Conservation (phyloP, 331 rosid genomes). For the Erythrophleum ivorense region DNA sequence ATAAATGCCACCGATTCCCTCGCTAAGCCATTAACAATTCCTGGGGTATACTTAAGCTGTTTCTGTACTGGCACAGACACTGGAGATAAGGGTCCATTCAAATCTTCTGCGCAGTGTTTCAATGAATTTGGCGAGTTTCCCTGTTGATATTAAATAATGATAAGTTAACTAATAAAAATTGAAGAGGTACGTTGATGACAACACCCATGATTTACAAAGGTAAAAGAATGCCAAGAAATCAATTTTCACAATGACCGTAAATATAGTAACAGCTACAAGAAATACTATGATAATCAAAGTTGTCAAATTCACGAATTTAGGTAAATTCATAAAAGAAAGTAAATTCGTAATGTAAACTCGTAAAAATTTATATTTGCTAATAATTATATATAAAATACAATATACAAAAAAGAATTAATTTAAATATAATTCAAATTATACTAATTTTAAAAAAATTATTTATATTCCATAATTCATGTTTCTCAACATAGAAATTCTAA, state of each 20-base stretch:
- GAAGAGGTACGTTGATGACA: slow-evolving; percentile 32
- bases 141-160: slow-evolving; percentile 54
- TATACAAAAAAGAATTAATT: no score
- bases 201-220: slow-evolving; percentile 19
- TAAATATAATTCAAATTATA: no score
- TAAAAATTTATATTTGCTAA: no score
- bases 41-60: slow-evolving; percentile 90
- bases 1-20: slow-evolving; percentile 74
- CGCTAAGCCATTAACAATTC: slow-evolving; percentile 70
- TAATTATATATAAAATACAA: no score
- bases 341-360: no score
- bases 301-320: no score
- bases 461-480: no score
- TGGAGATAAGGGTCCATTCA: slow-evolving; percentile 74
- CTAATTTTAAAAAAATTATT: no score
- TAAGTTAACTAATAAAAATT: slow-evolving; percentile 34
- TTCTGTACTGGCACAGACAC: slow-evolving; percentile 83
- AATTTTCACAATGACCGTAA: neutral
- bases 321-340: no score
- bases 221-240: slow-evolving; percentile 28
- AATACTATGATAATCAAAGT: neutral
- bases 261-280: slow-evolving; percentile 13
- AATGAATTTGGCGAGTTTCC: slow-evolving; percentile 69
- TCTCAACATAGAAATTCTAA: no score
- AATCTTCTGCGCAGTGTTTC: slow-evolving; percentile 72